Evolutionary conservation across 2,329 filamentous ascomycete species (phyloP).

Genomic region (Pseudocercospora macadamiae): DNA sequence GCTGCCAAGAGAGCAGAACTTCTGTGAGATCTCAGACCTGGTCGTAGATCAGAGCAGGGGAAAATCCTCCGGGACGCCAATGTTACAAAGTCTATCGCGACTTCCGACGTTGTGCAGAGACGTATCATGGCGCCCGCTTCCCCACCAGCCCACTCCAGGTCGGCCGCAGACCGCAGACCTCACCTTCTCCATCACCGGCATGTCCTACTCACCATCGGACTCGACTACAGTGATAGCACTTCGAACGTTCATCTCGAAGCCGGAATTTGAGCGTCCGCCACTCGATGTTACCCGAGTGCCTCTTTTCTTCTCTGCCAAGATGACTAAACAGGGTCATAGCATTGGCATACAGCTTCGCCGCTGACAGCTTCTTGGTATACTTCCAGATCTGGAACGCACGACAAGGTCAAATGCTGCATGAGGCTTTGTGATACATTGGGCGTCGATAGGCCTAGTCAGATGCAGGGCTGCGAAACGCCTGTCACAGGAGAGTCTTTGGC

Average conservation of each 20-base stretch:
- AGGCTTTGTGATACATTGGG: neutral
- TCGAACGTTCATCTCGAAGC: too few species aligned
- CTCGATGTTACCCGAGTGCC: neutral
- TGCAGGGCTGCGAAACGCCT: too few species aligned
- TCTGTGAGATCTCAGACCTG: neutral
- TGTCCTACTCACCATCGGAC: neutral
- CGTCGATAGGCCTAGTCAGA: neutral
- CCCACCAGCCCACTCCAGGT: neutral
- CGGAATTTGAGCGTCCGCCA: neutral
- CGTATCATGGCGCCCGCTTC: neutral
- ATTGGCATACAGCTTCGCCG: neutral
- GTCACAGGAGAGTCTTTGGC: too few species aligned
- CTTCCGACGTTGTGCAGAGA: neutral
- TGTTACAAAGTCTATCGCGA: conserved; percentile 5
- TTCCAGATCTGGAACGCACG: neutral
- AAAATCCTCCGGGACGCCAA: neutral
- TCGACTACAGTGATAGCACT: too few species aligned
- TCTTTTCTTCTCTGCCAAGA: neutral
- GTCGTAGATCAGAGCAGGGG: neutral
- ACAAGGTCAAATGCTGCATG: neutral
- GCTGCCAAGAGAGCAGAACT: neutral
- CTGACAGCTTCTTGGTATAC: neutral
- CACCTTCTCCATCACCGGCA: neutral
- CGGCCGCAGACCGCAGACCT: too few species aligned
- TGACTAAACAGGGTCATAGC: neutral